A percentile compares a stretch with the other conserved stretches of the same genome.
Evolutionary conservation across 2,329 filamentous ascomycete species (phyloP).

Genomic region (Gliomastix tumulicola): DNA sequence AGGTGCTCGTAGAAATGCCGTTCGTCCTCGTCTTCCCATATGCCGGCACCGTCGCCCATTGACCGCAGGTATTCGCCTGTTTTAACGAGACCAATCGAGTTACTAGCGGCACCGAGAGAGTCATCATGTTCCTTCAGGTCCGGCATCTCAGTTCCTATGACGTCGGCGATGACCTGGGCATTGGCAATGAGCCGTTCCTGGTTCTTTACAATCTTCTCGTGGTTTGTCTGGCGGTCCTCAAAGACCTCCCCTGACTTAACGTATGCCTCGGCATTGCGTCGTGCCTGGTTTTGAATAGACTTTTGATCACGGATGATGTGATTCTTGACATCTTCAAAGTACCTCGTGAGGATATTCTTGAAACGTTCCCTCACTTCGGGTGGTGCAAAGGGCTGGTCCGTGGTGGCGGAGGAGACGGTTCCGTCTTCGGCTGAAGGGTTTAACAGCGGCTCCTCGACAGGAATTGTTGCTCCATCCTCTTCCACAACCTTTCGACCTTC

Average conservation of each 20-base stretch:
- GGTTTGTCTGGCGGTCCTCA: slow-evolving; percentile 91
- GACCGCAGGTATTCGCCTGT: slow-evolving; percentile 88
- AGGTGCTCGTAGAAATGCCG: slow-evolving; percentile 97
- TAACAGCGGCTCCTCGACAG: slow-evolving; percentile 34
- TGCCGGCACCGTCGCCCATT: slow-evolving; percentile 83
- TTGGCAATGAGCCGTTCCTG: slow-evolving; percentile 88
- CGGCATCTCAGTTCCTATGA: slow-evolving; percentile 86
- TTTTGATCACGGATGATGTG: slow-evolving; percentile 92
- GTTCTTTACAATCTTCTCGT: slow-evolving; percentile 86
- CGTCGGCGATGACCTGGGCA: slow-evolving; percentile 85
- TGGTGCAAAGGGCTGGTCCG: slow-evolving; percentile 69
- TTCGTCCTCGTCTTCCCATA: slow-evolving; percentile 98
- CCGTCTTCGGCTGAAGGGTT: too few relatives aligned
- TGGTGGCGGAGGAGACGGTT: slow-evolving; percentile 19
- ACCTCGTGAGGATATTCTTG: slow-evolving; percentile 74
- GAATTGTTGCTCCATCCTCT: slow-evolving; percentile 65
- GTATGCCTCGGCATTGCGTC: slow-evolving; percentile 94
- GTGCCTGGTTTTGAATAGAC: slow-evolving; percentile 75
- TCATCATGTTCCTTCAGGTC: slow-evolving; percentile 81
- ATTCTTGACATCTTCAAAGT: slow-evolving; percentile 87
- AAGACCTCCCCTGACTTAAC: slow-evolving; percentile 98
- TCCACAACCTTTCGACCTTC: slow-evolving; percentile 81
- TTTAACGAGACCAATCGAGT: slow-evolving; percentile 88
- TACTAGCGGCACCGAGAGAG: slow-evolving; percentile 55
- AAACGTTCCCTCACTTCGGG: slow-evolving; percentile 80